Conservation (phyloP, 176 grass and related monocot genomes). For the Hordeum marinum region DNA sequence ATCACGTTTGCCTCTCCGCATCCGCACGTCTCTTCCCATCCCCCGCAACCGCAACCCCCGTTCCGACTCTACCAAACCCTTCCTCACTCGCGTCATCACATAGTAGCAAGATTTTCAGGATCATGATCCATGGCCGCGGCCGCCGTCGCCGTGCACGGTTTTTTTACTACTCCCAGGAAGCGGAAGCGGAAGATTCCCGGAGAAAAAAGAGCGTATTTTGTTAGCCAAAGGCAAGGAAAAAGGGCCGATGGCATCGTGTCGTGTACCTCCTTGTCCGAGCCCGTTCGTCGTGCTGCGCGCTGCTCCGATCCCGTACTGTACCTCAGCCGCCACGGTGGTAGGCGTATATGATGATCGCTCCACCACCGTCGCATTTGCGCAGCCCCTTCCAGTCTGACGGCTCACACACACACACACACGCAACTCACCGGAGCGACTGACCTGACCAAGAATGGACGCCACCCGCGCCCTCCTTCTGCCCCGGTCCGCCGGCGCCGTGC, state of each 20-base stretch:
- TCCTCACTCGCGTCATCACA: not conserved
- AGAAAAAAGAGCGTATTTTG: not conserved
- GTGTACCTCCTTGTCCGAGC: not conserved
- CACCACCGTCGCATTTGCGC: not conserved
- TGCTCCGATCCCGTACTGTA: not conserved
- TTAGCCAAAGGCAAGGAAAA: not conserved
- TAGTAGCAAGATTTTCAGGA: too few relatives aligned
- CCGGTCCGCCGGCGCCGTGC: slow-evolving; percentile 20
- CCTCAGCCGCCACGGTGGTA: not conserved
- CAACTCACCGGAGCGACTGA: too few relatives aligned
- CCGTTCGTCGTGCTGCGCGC: slow-evolving; percentile 18
- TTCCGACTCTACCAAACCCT: not conserved
- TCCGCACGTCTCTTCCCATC: not conserved
- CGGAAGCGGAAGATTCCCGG: not conserved
- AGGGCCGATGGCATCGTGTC: not conserved
- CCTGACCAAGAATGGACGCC: slow-evolving; percentile 2
- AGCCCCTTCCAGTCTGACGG: not conserved
- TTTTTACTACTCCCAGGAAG: not conserved
- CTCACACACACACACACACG: not conserved
- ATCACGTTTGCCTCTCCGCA: not conserved
- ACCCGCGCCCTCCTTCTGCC: slow-evolving; percentile 24
- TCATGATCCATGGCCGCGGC: not conserved
- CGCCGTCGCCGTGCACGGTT: not conserved
- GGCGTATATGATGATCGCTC: not conserved
- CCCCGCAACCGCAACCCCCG: not conserved